phyloP scores from a whole-genome alignment of 805 yeast species.

The Saccharomycopsis schoenii region DNA sequence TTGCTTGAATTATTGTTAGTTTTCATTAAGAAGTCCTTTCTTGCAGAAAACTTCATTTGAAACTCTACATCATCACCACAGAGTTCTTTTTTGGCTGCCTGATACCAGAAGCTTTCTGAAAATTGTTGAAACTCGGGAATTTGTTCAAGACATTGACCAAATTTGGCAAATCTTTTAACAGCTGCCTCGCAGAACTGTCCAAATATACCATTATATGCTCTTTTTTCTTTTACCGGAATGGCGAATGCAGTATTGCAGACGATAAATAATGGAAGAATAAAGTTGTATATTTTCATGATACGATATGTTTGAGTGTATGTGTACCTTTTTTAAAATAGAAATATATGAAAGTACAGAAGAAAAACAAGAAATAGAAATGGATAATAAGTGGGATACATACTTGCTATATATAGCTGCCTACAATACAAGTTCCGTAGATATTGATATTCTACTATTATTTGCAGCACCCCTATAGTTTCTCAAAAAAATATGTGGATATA shows the following conservation, averaged over 20 bases:
- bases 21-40: neutral
- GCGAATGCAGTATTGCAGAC: neutral
- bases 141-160: constrained; percentile 14
- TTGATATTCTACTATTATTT: no score
- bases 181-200: constrained; percentile 11
- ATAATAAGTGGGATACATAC: no score
- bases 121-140: constrained; percentile 9
- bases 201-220: constrained; percentile 14
- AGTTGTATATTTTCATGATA: neutral
- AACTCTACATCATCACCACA: constrained; percentile 11
- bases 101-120: constrained; percentile 12
- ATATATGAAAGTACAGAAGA: neutral
- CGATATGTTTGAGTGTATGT: neutral
- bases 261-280: neutral
- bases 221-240: neutral
- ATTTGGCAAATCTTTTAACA: constrained; percentile 5
- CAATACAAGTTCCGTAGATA: no score
- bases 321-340: neutral
- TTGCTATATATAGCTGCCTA: no score
- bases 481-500: no score
- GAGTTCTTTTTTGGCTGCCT: constrained; percentile 15
- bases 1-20: neutral
- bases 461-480: no score
- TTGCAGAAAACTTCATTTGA: neutral
- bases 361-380: neutral